phyloP scores from a whole-genome alignment of 2,329 filamentous ascomycete species.

The Polychaeton citri region DNA sequence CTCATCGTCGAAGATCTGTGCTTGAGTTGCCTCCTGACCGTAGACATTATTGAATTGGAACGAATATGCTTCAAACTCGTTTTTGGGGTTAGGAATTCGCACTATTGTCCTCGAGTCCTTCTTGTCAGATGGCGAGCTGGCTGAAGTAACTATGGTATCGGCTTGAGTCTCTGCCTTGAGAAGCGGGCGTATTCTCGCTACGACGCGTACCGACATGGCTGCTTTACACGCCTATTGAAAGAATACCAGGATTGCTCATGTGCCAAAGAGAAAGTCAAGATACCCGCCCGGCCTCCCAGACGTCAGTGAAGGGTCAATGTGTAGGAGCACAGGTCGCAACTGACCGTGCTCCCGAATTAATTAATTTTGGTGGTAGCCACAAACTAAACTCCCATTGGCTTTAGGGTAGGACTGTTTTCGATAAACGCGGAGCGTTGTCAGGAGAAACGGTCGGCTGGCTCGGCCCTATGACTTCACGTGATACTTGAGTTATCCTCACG shows the following conservation, averaged over 20 bases:
- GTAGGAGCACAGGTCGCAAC: not conserved
- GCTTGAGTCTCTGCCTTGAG: slow-evolving; percentile 74
- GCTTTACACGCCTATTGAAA: not conserved
- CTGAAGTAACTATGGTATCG: slow-evolving; percentile 69
- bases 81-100: slow-evolving; percentile 88
- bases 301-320: not conserved
- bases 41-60: slow-evolving; percentile 95
- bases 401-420: not conserved
- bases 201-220: slow-evolving; percentile 52
- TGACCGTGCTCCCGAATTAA: too few relatives aligned
- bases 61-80: slow-evolving; percentile 77
- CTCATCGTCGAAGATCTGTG: slow-evolving; percentile 79
- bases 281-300: not conserved
- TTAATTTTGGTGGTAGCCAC: too few relatives aligned
- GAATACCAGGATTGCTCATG: not conserved
- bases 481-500: too few relatives aligned
- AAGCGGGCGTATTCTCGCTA: slow-evolving; percentile 80
- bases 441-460: not conserved
- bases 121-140: slow-evolving; percentile 38
- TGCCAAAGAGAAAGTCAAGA: not conserved
- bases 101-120: slow-evolving; percentile 44
- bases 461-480: too few relatives aligned
- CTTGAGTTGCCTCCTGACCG: slow-evolving; percentile 64
- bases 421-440: not conserved
- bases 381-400: too few relatives aligned